phyloP scores from a whole-genome alignment of 805 yeast genomes.

The Metschnikowia sp. region DNA sequence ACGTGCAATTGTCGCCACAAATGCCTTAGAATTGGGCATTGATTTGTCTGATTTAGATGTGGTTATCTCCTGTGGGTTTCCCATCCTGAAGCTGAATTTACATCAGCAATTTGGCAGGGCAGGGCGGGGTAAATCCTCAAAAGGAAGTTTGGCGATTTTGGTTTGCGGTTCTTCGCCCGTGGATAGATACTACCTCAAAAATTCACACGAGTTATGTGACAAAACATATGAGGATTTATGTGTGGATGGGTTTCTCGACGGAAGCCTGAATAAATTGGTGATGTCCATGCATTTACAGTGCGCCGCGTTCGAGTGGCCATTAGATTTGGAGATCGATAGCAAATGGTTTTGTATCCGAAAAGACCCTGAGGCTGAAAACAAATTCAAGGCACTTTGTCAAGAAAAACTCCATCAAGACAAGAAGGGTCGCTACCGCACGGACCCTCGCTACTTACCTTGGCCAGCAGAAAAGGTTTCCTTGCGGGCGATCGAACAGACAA shows the following conservation, averaged over 20 bases:
- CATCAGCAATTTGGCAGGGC: constrained; percentile 98
- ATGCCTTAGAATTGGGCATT: constrained; percentile 92
- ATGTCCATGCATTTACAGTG: constrained; percentile 87
- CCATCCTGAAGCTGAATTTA: constrained; percentile 78
- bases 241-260: constrained; percentile 34
- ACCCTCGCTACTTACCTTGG: constrained; percentile 66
- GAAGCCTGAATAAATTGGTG: constrained; percentile 39
- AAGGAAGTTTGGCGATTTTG: constrained; percentile 80
- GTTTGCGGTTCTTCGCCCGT: constrained; percentile 82
- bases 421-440: constrained; percentile 29
- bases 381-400: constrained; percentile 31
- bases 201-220: constrained; percentile 58
- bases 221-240: constrained; percentile 40
- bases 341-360: constrained; percentile 51
- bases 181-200: constrained; percentile 76
- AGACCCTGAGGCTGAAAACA: constrained; percentile 10
- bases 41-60: constrained; percentile 93
- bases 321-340: constrained; percentile 50
- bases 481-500: constrained; percentile 78
- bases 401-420: constrained; percentile 35
- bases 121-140: constrained; percentile 68
- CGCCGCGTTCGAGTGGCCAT: constrained; percentile 85
- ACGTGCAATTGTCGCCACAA: constrained; percentile 87
- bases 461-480: constrained; percentile 75
- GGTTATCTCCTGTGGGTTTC: constrained; percentile 90